Conservation (phyloP, 495 filamentous ascomycete genomes). For the Hyaloscypha variabilis region DNA sequence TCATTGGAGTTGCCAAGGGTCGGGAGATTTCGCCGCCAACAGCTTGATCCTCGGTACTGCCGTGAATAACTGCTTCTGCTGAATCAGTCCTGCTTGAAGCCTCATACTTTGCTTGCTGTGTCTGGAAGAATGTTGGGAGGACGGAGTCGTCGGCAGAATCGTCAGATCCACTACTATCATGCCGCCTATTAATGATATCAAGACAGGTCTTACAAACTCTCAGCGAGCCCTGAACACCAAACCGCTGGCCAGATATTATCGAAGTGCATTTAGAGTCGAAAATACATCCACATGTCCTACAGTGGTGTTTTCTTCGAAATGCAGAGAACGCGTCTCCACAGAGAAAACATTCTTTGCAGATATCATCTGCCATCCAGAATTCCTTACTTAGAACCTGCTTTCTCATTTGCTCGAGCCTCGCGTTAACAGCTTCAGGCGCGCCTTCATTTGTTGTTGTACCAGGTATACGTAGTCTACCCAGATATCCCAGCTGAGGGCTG, state of each 20-base stretch:
- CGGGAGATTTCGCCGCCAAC: conserved; percentile 28
- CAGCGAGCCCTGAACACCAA: conserved; percentile 84
- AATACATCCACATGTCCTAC: conserved; percentile 91
- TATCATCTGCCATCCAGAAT: conserved; percentile 99
- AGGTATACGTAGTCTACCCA: conserved; percentile 47
- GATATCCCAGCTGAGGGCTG: conserved; percentile 17
- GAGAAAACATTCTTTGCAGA: conserved; percentile 94
- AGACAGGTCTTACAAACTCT: conserved; percentile 96
- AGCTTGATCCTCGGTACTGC: conserved; percentile 1
- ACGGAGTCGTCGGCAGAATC: conserved; percentile 74
- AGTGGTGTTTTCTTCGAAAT: conserved; percentile 96
- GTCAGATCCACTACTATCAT: conserved; percentile 84
- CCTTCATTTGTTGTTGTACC: conserved; percentile 57
- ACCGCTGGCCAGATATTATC: conserved; percentile 79
- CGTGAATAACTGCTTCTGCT: conserved; percentile 27
- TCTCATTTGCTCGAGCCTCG: conserved; percentile 67
- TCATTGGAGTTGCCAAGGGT: conserved; percentile 60
- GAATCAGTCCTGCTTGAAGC: conserved; percentile 24
- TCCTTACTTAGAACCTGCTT: conserved; percentile 89
- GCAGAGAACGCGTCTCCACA: conserved; percentile 90
- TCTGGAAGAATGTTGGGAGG: conserved; percentile 50
- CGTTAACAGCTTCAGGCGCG: conserved; percentile 60
- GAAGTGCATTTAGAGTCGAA: conserved; percentile 97
- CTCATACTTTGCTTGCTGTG: conserved; percentile 51
- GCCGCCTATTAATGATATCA: conserved; percentile 84